A percentile compares a stretch with the other conserved stretches of the same genome.
Evolutionary conservation across 441 rosid species (phyloP).

Genomic region (Mallotus repandus): DNA sequence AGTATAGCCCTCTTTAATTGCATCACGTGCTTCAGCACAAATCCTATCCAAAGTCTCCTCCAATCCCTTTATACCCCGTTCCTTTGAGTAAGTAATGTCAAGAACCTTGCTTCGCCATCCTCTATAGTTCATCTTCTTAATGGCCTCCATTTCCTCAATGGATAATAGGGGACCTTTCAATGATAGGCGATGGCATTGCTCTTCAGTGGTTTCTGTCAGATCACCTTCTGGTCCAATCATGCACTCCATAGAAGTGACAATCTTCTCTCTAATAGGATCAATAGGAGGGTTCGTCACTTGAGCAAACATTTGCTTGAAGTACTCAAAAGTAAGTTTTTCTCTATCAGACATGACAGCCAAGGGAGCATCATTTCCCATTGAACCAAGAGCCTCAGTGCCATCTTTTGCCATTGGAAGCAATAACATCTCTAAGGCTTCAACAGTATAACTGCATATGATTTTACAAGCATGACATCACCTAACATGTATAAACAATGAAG

Average conservation of each 20-base stretch:
- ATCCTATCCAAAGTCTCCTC: slow-evolving; percentile 91
- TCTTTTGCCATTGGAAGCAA: slow-evolving; percentile 99
- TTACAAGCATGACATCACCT: slow-evolving; percentile 17
- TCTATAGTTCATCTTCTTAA: slow-evolving; percentile 88
- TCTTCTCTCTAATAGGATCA: slow-evolving; percentile 99
- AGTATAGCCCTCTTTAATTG: slow-evolving; percentile 90
- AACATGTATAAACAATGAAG: slow-evolving; percentile 13
- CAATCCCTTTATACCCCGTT: slow-evolving; percentile 82
- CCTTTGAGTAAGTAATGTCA: slow-evolving; percentile 85
- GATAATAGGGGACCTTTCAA: slow-evolving; percentile 88
- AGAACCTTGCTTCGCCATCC: slow-evolving; percentile 94
- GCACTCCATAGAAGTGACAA: slow-evolving; percentile 99
- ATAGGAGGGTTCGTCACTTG: slow-evolving; percentile 99
- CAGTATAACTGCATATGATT: slow-evolving; percentile 70
- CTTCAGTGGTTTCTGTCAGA: slow-evolving; percentile 96
- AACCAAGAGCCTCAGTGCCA: slow-evolving; percentile 97
- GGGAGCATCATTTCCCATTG: slow-evolving; percentile 99
- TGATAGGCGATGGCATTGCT: slow-evolving; percentile 97
- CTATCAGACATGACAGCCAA: slow-evolving; percentile 96
- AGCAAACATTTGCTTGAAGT: slow-evolving; percentile 99
- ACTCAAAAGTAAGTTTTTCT: slow-evolving; percentile 90
- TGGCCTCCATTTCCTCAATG: slow-evolving; percentile 80
- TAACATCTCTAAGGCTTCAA: slow-evolving; percentile 98
- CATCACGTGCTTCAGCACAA: slow-evolving; percentile 84
- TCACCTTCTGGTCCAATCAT: slow-evolving; percentile 99